These are phyloP conservation scores for Bipolaris sorokiniana DNA, from an alignment of 2,329 filamentous ascomycete genomes.

Conservation along the genomic window DNA sequence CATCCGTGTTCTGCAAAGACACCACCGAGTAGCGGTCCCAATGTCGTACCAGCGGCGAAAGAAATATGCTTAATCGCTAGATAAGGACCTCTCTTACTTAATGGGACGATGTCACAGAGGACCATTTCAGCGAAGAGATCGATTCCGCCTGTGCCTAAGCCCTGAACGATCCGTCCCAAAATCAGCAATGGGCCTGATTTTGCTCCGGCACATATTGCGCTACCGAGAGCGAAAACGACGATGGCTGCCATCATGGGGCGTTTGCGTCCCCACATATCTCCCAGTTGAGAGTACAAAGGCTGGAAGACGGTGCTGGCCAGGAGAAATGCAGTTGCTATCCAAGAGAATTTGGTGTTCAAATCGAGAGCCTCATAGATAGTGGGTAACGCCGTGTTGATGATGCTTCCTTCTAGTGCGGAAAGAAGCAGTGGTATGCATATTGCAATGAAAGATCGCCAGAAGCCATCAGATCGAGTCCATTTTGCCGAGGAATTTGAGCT, in stretches of 20 bases:
- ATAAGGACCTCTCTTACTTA: constrained; percentile 55
- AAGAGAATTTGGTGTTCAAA: constrained; percentile 33
- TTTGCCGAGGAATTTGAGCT: constrained; percentile 8
- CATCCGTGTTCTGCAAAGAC: constrained; percentile 48
- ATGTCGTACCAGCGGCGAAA: constrained; percentile 34
- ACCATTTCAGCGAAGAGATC: constrained; percentile 57
- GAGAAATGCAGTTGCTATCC: constrained; percentile 37
- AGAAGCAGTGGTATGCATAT: constrained; percentile 37
- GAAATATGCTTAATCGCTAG: constrained; percentile 36
- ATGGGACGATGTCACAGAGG: constrained; percentile 58
- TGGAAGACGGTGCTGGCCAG: constrained; percentile 53
- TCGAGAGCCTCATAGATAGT: constrained; percentile 44
- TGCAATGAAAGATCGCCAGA: constrained; percentile 39
- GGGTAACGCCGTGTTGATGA: constrained; percentile 52
- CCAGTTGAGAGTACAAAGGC: constrained; percentile 59
- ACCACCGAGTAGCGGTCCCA: constrained; percentile 43
- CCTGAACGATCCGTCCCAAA: constrained; percentile 62
- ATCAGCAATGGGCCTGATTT: constrained; percentile 57
- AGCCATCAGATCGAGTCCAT: constrained; percentile 31
- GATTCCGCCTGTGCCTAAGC: constrained; percentile 57
- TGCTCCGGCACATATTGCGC: constrained; percentile 59
- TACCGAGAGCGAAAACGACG: constrained; percentile 59
- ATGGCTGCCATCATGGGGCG: constrained; percentile 48
- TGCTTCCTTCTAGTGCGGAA: constrained; percentile 44
- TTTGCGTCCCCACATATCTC: constrained; percentile 61